Base-by-base conservation (phyloP, 2,329 filamentous ascomycete species). In the Paecilomyces niveus region DNA sequence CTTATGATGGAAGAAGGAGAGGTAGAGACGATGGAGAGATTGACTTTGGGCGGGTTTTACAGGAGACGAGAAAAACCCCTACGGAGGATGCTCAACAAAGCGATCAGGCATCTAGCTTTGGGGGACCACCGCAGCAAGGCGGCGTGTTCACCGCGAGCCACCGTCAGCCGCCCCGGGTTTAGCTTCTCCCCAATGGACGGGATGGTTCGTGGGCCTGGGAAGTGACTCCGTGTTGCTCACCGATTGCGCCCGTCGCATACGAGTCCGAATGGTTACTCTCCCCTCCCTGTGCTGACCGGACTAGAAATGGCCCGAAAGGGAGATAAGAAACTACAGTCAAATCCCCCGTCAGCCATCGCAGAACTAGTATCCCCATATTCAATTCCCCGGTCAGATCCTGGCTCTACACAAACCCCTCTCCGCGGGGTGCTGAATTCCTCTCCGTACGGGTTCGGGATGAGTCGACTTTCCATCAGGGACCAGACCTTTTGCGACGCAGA, bases 1-100 rank as follows among this genome's bases (percentile, higher is more conserved):
- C 35, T 45, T 18, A 45, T 62, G 62, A 61, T 55, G 58, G 61
- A 59, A 60, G 55, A 64, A 60, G 63, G 64, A 61, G 63, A 64
- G 61, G 59, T 66, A 45, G 35, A 45, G 35, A 39, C 35, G 35
- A 45, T 18, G 35, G 35, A 45, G n/a, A 9, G 35, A 45, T 45
- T 45, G 35, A 45, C 35, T 45, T 7, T n/a, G 35, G 3, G 50
- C 50, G 21, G 50, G 22, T 29, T 29, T 29, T 52, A 29, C 50
- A 29, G 50, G 50, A 18, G 21, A 13, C 50, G 7, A 24, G 50
- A 52, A 24, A 52, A 26, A 52, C 9, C 49, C 49, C 33, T 35
- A 35, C 35, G 15, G 35, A 45, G 35, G n/a, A 45, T 3, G 35
- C 50, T 52, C 50, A 52, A 52, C 50, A 52, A 52, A 52, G 50